phyloP scores from a whole-genome alignment of 306 rosid genomes.

The Morella rubra region DNA sequence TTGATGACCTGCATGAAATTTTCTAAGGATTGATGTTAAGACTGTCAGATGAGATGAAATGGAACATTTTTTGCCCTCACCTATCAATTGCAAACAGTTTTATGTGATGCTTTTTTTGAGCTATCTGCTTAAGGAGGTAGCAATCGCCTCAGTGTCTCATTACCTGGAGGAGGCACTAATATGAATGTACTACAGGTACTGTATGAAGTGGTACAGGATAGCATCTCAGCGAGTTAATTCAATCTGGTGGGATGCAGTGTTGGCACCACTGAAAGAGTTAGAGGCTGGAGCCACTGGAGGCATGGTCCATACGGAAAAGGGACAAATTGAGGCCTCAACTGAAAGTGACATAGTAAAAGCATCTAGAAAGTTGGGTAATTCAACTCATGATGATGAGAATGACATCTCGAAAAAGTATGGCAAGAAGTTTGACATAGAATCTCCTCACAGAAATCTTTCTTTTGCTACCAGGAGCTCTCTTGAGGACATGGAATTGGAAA shows the following conservation, averaged over 20 bases:
- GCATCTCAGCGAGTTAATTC: slow-evolving; percentile 72
- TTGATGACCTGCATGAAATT: background rate
- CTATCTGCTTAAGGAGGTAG: slow-evolving; percentile 1
- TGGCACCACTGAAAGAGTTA: slow-evolving; percentile 76
- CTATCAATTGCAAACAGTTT: background rate
- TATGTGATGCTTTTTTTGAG: background rate
- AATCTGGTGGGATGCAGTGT: slow-evolving; percentile 80
- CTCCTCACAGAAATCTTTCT: slow-evolving; percentile 33
- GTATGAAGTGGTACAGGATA: slow-evolving; percentile 86
- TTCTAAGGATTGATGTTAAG: background rate
- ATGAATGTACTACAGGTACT: slow-evolving; percentile 56
- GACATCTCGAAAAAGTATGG: slow-evolving; percentile 19
- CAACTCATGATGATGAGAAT: slow-evolving; percentile 11
- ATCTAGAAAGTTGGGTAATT: slow-evolving; percentile 19
- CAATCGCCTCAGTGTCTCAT: slow-evolving; percentile 21
- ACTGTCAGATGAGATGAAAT: background rate
- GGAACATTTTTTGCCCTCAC: background rate
- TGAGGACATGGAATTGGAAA: slow-evolving; percentile 94
- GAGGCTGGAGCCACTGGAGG: slow-evolving; percentile 68
- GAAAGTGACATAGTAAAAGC: slow-evolving; percentile 14
- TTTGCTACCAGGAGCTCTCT: slow-evolving; percentile 61
- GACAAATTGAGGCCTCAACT: slow-evolving; percentile 17
- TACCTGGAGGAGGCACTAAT: slow-evolving; percentile 31
- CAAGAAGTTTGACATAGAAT: slow-evolving; percentile 33
- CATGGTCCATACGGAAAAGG: slow-evolving; percentile 25